phyloP scores from a whole-genome alignment of 176 grass and related monocot genomes.

The Themeda triandra region DNA sequence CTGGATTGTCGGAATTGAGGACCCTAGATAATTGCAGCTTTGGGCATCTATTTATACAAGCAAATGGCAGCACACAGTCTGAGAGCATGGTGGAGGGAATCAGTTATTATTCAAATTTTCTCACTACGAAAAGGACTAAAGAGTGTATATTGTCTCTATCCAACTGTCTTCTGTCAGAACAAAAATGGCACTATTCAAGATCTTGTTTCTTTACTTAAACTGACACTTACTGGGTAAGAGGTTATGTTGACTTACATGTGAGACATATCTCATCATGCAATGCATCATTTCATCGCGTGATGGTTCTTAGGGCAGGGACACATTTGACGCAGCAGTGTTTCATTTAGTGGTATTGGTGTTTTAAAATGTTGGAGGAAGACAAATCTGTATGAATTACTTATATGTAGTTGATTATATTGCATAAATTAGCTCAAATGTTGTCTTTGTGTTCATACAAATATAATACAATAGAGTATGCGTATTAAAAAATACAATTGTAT shows the following conservation, averaged over 20 bases:
- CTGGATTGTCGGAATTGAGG: neutral
- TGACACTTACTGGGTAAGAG: neutral
- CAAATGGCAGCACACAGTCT: neutral
- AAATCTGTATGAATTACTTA: neutral
- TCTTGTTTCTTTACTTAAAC: neutral
- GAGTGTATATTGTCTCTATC: neutral
- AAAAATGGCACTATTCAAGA: neutral
- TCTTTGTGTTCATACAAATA: no score
- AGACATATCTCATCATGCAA: neutral
- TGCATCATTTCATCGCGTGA: neutral
- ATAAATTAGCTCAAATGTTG: neutral
- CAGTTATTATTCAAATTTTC: neutral
- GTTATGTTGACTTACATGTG: neutral
- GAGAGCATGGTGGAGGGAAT: neutral
- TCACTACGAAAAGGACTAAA: neutral
- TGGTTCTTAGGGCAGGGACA: neutral
- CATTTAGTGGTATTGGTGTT: neutral
- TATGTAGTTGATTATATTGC: neutral
- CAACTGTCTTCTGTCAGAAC: neutral
- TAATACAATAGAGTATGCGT: no score
- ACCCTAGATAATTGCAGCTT: neutral
- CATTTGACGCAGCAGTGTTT: neutral
- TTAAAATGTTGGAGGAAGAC: neutral
- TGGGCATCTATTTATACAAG: slow-evolving; percentile 20
- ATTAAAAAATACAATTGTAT: neutral